Base-by-base conservation (phyloP, 768 basidiomycete species). In the Tricholoma flavovirens region DNA sequence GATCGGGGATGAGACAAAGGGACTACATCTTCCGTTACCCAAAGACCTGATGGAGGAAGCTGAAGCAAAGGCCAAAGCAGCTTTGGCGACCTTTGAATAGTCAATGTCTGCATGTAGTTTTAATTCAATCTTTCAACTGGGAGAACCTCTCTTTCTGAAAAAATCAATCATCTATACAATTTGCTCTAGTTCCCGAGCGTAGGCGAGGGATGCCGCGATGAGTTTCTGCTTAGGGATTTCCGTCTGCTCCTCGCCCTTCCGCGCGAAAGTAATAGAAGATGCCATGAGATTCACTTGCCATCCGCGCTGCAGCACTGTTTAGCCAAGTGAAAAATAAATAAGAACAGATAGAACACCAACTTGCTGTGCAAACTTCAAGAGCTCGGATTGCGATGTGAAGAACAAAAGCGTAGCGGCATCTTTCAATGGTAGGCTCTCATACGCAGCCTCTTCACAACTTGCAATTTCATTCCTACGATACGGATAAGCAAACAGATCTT, bases 361-460 rank as follows among this genome's bases (percentile, higher is more conserved):
- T 76, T 87, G 70, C 62, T 87, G 78, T 1, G 91, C 93, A 64
- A 96, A 99, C n/a, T 70, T 77, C 53, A 90, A 71, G 8, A 96
- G 77, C 54, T 97, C 94, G 4, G 84, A 82, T 58, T 86, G 87
- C 42, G 79, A 82, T 21, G 84, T 83, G 76, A 96, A 97, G 82
- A 98, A 99, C 53, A 99, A 74, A 49, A 99, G 77, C 0, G 90
- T 90, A 1, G 88, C 84, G 1, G 95, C 96, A 61, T 97, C 94
- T 62, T 88, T 86, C 52, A 98, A 67, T 0, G 95, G 94, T 36
- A 99, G 76, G 58, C 88, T 93, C 60, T 90, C 86, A 60, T 99
- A 99, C 4, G 96, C 95, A 15, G 87, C 78, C 70, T 98, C 94
- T 70, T 97, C 92, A 64, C 95, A 98, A 64, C 91, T 90, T 12